phyloP scores from a whole-genome alignment of 495 filamentous ascomycete genomes.

The Penicillium salamii region DNA sequence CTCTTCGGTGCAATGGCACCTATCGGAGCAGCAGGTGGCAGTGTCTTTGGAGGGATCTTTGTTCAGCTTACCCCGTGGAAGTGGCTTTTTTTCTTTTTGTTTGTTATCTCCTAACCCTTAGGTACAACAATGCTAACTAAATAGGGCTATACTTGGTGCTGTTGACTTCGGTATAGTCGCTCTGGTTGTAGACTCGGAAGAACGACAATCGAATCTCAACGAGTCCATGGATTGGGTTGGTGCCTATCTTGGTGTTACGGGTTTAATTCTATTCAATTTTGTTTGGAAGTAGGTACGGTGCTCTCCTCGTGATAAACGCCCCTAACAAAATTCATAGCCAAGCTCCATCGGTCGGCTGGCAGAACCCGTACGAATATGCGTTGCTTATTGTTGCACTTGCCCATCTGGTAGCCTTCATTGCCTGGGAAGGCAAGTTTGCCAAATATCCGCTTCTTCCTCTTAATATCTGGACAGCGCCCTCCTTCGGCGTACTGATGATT shows the following conservation, averaged over 20 bases:
- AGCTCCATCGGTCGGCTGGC: slow-evolving; percentile 57
- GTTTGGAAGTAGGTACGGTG: too few species aligned
- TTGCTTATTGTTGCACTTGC: slow-evolving; percentile 53
- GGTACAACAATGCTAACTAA: too few species aligned
- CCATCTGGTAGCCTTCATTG: slow-evolving; percentile 48
- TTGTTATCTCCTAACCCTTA: too few species aligned
- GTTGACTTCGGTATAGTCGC: too few species aligned
- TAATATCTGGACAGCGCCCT: too few species aligned
- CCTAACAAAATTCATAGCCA: too few species aligned
- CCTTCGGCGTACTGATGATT: too few species aligned
- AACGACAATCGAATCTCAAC: slow-evolving; percentile 6
- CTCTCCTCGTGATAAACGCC: too few species aligned
- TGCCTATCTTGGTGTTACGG: slow-evolving; percentile 52
- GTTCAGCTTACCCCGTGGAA: slow-evolving; percentile 38
- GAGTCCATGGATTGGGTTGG: slow-evolving; percentile 22
- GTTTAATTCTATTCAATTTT: slow-evolving; percentile 57
- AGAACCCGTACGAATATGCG: slow-evolving; percentile 48
- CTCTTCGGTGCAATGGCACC: slow-evolving; percentile 60
- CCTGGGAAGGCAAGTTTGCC: slow-evolving; percentile 45
- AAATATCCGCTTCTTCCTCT: slow-evolving; percentile 54
- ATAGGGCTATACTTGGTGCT: too few species aligned
- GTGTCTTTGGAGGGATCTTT: slow-evolving; percentile 34
- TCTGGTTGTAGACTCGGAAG: slow-evolving; percentile 3
- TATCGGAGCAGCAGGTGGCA: slow-evolving; percentile 56
- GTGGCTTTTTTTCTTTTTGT: too few species aligned